Percentiles rank a stretch among this genome's conserved stretches.
These are phyloP conservation scores for Schizophyllum amplum DNA, from an alignment of 1,284 basidiomycete species.

Conservation along the genomic window DNA sequence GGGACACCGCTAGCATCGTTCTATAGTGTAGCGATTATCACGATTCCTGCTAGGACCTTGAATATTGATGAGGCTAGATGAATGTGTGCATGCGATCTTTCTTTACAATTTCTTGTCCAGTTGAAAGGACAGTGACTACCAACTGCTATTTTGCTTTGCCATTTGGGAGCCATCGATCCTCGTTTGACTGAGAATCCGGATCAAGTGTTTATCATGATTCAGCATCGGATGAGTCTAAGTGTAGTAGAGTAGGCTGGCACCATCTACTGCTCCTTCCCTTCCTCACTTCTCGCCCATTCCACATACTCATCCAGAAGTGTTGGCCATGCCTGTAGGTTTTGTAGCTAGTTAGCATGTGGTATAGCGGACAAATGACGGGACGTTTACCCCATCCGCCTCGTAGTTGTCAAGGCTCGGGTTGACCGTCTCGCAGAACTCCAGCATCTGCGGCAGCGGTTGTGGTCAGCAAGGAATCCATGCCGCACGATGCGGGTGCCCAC, in stretches of 20 bases:
- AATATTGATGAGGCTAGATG: too few relatives aligned
- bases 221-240: too few relatives aligned
- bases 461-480: too few relatives aligned
- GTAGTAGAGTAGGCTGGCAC: background rate
- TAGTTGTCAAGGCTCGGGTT: conserved; percentile 52
- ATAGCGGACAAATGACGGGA: conserved; percentile 19
- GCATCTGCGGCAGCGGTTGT: too few relatives aligned
- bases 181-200: too few relatives aligned
- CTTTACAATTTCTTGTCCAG: too few relatives aligned
- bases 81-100: too few relatives aligned
- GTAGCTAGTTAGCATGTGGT: conserved; percentile 3
- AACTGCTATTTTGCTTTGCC: too few relatives aligned
- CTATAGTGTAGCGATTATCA: background rate
- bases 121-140: too few relatives aligned
- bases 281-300: conserved; percentile 42
- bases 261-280: background rate
- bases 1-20: too few relatives aligned
- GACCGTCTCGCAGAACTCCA: conserved; percentile 66
- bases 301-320: conserved; percentile 71
- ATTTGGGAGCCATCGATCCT: too few relatives aligned
- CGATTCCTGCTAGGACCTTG: background rate
- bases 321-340: conserved; percentile 58
- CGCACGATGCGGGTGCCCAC: conserved; percentile 28
- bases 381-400: conserved; percentile 64
- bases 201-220: too few relatives aligned